phyloP scores from a whole-genome alignment of 129 eudicot genomes.

The Helianthus tuberosus region DNA sequence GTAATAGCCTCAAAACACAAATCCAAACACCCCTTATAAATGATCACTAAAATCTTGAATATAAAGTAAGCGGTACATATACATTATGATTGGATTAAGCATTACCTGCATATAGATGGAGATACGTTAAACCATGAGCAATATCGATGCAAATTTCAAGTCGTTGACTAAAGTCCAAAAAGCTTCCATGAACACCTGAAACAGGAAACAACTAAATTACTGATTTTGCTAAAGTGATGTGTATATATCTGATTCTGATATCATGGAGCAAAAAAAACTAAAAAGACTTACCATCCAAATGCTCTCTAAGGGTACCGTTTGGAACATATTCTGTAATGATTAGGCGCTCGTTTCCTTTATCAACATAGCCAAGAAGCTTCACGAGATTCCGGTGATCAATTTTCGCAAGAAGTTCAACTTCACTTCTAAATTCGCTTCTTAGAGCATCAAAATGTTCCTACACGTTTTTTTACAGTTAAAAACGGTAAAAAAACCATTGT shows the following conservation, averaged over 20 bases:
- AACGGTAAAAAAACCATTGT: not conserved
- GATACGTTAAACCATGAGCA: slow-evolving; percentile 91
- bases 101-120: slow-evolving; percentile 82
- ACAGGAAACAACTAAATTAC: slow-evolving; percentile 28
- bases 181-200: slow-evolving; percentile 68
- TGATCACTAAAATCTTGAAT: slow-evolving; percentile 9
- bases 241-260: not conserved
- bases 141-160: slow-evolving; percentile 88
- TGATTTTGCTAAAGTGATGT: not conserved
- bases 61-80: not conserved
- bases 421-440: slow-evolving; percentile 76
- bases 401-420: slow-evolving; percentile 88
- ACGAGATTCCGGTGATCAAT: slow-evolving; percentile 90
- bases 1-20: not conserved
- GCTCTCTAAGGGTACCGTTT: slow-evolving; percentile 94
- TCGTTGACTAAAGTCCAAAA: slow-evolving; percentile 86
- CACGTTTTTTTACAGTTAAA: slow-evolving; percentile 11
- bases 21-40: not conserved
- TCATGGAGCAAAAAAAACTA: slow-evolving; percentile 12
- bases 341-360: slow-evolving; percentile 86
- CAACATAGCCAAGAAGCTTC: slow-evolving; percentile 85
- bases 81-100: slow-evolving; percentile 7
- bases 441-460: slow-evolving; percentile 81
- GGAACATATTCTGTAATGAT: slow-evolving; percentile 92
- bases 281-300: slow-evolving; percentile 76